Base-by-base conservation (phyloP, 2,329 filamentous ascomycete species). In the Ophiosphaerella narmari region DNA sequence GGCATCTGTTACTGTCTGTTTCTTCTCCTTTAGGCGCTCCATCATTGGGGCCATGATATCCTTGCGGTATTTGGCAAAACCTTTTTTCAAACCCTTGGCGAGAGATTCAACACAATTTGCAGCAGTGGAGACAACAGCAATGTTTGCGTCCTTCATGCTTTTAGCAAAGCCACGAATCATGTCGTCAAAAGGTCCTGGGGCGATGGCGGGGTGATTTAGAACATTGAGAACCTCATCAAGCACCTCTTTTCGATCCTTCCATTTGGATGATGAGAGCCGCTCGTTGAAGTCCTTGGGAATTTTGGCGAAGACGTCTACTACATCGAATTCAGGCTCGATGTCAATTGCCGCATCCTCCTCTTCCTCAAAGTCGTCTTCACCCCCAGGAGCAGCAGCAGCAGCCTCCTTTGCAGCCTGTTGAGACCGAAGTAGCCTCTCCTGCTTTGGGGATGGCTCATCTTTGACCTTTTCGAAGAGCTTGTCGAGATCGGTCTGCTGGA, bases 101-200 rank as follows among this genome's bases (percentile, higher is more conserved):
- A 99, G 78, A 24, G 89, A 82, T 66, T 97, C 92, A 31, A 97
- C 88, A 74, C 93, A 96, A 65, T 95, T 92, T 2, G 93, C 94
- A 5, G 95, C 93, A 57, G 94, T 87, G 1, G 89, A 94, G 16
- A 97, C 94, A 41, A 97, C 94, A 5, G 90, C 88, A 60, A 99
- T 88, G 68, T 99, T 99, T 63, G 95, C 94, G 63, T 99, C 95
- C 74, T 99, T 99, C 94, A 99, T 99, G 63, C 86, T 91, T 75
- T 97, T 99, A 38, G 94, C 93, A 46, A 97, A 81, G 4, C 85
- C 87, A 53, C 90, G 84, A 48, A 90, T 85, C 60, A 97, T 82
- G 64, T 97, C 93, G 70, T 87, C 85, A 67, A 91, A 97, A 46
- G 90, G 88, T 6, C 86, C 90, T 62, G 97, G 93, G 73, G 96